Base-by-base conservation (phyloP, 495 filamentous ascomycete genomes). In the Penicillium subrubescens region DNA sequence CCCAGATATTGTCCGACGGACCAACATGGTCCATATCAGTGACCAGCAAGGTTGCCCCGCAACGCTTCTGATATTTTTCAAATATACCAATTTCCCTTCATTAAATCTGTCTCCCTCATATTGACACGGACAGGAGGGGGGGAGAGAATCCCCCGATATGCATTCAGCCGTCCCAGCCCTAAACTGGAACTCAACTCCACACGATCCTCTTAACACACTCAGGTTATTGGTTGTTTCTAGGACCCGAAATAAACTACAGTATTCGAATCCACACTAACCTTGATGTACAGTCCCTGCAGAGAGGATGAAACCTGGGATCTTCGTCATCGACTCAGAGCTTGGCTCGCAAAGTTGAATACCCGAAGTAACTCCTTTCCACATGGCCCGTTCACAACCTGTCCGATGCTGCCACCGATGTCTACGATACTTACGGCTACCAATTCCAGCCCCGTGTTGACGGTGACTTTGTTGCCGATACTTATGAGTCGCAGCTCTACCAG, bases 401-500 rank as follows among this genome's bases (percentile, higher is more conserved):
- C 31, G 62, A 56, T 23, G 65, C 69, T 8, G 71, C 72, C 8
- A 70, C 25, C 37, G 67, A 70, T 43, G 55, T 72, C 53, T 60
- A 67, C 7, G 58, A 50, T 4, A 41, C 57, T 11, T 75, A 77
- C 51, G 65, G 63, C n/a, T 78, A 77, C 61, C 73, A 77, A 59
- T 73, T 78, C 55, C 74, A 78, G 63, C 76, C 76, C 11, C 69
- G 74, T 11, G 76, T 76, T 2, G 75, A 78, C 57, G 75, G 73
- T 5, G 72, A 78, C 63, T 68, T 78, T 56, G 63, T 78, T 48
- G 73, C 68, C 8, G 74, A 78, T 50, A 77, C 74, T 3, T 78
- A 76, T 17, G 74, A 77, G 62, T 73, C 74, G 1, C 71, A 75
- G 61, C 64, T 78, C 17, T 78, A 77, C 69, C 71, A 77, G 58